Conservation (phyloP, 2,329 filamentous ascomycete genomes). For the Fonsecaea nubica region DNA sequence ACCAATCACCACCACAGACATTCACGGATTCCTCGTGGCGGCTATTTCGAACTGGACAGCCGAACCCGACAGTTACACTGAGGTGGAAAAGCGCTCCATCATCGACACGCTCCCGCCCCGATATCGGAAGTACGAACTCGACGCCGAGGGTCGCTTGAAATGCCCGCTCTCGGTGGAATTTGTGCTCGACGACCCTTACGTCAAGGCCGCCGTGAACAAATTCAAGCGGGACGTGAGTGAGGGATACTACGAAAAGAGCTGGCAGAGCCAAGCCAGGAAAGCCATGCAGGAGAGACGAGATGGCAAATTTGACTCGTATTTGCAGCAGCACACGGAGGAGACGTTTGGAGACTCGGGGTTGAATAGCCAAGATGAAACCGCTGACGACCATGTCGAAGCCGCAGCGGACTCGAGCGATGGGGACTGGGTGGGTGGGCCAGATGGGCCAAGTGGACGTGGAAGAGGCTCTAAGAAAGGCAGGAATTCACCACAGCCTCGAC, state of each 20-base stretch:
- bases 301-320: conserved; percentile 64
- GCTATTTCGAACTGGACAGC: conserved; percentile 33
- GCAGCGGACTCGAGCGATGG: conserved; percentile 26
- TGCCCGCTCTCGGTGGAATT: conserved; percentile 33
- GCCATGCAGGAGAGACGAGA: conserved; percentile 59
- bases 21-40: conserved; percentile 35
- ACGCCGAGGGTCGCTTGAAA: conserved; percentile 21
- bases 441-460: not conserved
- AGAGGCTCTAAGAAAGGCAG: conserved; percentile 16
- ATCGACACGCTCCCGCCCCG: conserved; percentile 34
- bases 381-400: conserved; percentile 8
- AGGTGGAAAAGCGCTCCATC: conserved; percentile 35
- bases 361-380: conserved; percentile 36
- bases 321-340: conserved; percentile 60
- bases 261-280: conserved; percentile 61
- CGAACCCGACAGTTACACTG: conserved; percentile 28
- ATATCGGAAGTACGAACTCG: conserved; percentile 29
- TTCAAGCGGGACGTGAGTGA: conserved; percentile 63
- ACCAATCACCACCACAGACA: conserved; percentile 28
- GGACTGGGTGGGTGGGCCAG: conserved; percentile 7
- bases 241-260: conserved; percentile 64
- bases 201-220: conserved; percentile 41
- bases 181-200: conserved; percentile 32
- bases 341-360: conserved; percentile 65
- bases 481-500: not conserved